These are phyloP conservation scores for Leptodermis oblonga DNA, from an alignment of 257 asterid species.

Conservation along the genomic window DNA sequence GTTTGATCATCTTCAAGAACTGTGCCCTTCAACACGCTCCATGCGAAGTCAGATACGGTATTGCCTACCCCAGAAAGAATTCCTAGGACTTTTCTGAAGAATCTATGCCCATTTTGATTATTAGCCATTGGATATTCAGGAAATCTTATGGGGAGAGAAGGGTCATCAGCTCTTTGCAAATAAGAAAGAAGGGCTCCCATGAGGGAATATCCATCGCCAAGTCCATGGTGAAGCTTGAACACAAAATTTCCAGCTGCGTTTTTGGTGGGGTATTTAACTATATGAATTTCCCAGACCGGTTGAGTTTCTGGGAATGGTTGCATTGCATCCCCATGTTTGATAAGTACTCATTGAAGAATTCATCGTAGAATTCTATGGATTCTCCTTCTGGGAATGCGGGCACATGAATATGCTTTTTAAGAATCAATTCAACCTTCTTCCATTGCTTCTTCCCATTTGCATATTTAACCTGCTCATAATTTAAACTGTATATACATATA, in stretches of 20 bases:
- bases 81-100: background rate
- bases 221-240: too few species aligned
- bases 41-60: conserved; percentile 26
- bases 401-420: conserved; percentile 21
- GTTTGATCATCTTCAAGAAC: conserved; percentile 36
- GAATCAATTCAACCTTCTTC: conserved; percentile 32
- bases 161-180: conserved; percentile 32
- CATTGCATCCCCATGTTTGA: conserved; percentile 26
- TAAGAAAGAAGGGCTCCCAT: conserved; percentile 43
- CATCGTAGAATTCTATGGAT: conserved; percentile 28
- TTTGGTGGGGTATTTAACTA: too few species aligned
- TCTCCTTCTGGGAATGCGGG: conserved; percentile 28
- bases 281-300: conserved; percentile 44
- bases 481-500: too few species aligned
- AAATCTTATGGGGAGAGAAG: too few species aligned
- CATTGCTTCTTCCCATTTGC: conserved; percentile 30
- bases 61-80: conserved; percentile 18
- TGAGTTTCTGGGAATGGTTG: conserved; percentile 27
- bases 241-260: too few species aligned
- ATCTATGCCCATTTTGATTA: conserved; percentile 10
- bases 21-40: conserved; percentile 35
- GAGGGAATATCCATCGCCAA: conserved; percentile 39
- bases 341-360: conserved; percentile 30
- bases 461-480: conserved; percentile 19
- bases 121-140: too few species aligned